Evolutionary conservation across 2,329 filamentous ascomycete species (phyloP), one percentile per base, ranked within the genome.

Genomic region (Stagonosporopsis cucurbitacearum): DNA sequence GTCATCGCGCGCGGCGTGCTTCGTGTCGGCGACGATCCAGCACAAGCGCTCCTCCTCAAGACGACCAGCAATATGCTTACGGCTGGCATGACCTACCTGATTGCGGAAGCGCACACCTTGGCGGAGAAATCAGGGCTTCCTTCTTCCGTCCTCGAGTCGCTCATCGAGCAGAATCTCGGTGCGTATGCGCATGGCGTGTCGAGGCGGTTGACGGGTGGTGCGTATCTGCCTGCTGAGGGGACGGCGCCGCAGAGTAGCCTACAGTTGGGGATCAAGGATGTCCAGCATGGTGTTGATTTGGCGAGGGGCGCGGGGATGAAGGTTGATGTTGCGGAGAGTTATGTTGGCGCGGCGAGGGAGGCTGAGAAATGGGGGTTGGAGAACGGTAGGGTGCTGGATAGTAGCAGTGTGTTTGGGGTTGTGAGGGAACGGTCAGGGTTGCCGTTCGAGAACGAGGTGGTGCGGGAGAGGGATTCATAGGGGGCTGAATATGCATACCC

Each of bases 211-310:
- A 73, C 71, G 1, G 47, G 47, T 5, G 71, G 70, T 0, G 59
- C 57, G 3, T 74, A 74, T 30, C 56, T 62, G 20, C 69, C 72
- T 3, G 46, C 62, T 0, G 47, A 50, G 11, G 69, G 69, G 0
- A 46, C 76, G 23, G 63, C 71, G 25, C 81, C 81, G 2, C 79
- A 75, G 74, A 84, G 80, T 0, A 81, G 80, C 33, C 54, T 84
- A 3, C 75, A 78, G 20, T 67, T 84, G 3, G 82, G 80, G 0
- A 73, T 84, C 7, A 83, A 84, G 54, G 82, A 84, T 60, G 81
- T 83, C 0, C 76, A 78, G 0, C 79, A 83, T 61, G 82, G 80
- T 0, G 75, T 84, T 12, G 67, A 68, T 6, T 74, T 77, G 25
- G 82, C 81, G 1, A 68, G 71, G 43, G 70, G 75, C 1, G 68